Conservation (phyloP, 2,329 filamentous ascomycete genomes). For the Magnaporthales sp. region DNA sequence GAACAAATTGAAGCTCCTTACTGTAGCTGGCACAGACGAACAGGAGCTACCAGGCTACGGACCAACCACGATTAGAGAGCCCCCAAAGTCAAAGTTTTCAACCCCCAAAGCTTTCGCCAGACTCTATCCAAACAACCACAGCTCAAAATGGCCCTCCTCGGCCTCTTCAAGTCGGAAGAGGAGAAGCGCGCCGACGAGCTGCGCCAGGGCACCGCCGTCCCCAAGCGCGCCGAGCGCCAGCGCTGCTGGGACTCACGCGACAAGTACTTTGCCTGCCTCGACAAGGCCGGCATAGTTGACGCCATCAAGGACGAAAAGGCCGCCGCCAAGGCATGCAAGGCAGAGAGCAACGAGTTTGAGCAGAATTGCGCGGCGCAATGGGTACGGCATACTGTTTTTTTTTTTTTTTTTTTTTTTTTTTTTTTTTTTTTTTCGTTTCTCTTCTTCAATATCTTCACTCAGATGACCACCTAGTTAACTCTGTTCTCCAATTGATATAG, state of each 20-base stretch:
- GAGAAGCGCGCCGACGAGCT: constrained; percentile 44
- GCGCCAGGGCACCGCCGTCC: constrained; percentile 57
- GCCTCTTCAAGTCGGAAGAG: constrained; percentile 24
- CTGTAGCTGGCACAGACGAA: neutral
- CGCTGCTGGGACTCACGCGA: constrained; percentile 89
- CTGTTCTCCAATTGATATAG: constrained; percentile 33
- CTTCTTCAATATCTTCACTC: too few relatives aligned
- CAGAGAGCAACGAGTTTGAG: constrained; percentile 55
- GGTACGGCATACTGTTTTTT: too few relatives aligned
- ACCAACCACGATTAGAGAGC: neutral
- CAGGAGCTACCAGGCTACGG: neutral
- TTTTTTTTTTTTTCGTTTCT: neutral
- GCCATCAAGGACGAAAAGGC: constrained; percentile 33
- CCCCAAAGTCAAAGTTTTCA: neutral
- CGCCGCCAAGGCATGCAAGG: constrained; percentile 29
- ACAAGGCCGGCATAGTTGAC: constrained; percentile 74
- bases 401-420: constrained; percentile 7
- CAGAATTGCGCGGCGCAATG: constrained; percentile 81
- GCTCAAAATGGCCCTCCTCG: constrained; percentile 40
- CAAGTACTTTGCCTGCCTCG: constrained; percentile 79
- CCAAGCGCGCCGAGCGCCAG: constrained; percentile 73
- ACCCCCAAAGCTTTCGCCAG: too few relatives aligned
- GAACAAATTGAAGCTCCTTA: neutral
- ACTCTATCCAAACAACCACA: neutral
- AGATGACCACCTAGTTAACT: neutral